These are phyloP conservation scores for Mycena indigotica DNA, from an alignment of 768 basidiomycete genomes.

Conservation along the genomic window DNA sequence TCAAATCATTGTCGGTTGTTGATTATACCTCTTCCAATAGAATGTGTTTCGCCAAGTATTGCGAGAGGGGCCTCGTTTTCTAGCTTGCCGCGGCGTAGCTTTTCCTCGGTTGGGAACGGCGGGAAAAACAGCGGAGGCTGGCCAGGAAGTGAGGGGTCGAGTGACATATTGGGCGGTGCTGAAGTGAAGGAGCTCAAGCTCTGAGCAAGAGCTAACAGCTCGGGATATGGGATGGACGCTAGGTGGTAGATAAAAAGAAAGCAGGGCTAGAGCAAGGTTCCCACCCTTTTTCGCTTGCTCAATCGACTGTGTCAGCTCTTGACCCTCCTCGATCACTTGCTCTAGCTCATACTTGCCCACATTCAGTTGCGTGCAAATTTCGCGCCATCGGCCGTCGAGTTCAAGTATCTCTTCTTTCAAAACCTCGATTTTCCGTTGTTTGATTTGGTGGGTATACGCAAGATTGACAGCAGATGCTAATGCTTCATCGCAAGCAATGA, in stretches of 20 bases:
- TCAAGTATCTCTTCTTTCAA: constrained; percentile 71
- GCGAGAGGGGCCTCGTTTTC: constrained; percentile 82
- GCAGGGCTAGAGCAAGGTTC: constrained; percentile 14
- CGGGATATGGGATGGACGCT: constrained; percentile 83
- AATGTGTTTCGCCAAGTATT: constrained; percentile 76
- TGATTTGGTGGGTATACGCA: constrained; percentile 72
- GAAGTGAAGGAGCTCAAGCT: constrained; percentile 85
- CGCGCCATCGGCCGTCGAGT: constrained; percentile 68
- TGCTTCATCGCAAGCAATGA: constrained; percentile 62
- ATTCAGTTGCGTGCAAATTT: constrained; percentile 66
- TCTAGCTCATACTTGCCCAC: constrained; percentile 70
- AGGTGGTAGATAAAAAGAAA: constrained; percentile 1
- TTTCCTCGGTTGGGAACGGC: constrained; percentile 90
- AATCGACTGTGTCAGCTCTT: constrained; percentile 68
- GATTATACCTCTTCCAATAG: constrained; percentile 71
- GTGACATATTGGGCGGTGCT: constrained; percentile 85
- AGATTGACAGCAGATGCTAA: constrained; percentile 68
- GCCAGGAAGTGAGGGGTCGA: constrained; percentile 67
- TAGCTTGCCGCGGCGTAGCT: constrained; percentile 81
- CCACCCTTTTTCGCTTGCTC: constrained; percentile 71
- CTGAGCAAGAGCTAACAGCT: constrained; percentile 82
- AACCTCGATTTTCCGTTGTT: constrained; percentile 72
- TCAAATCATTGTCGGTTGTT: constrained; percentile 7
- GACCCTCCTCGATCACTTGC: constrained; percentile 72
- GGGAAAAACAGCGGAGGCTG: constrained; percentile 85